Evolutionary conservation across 1,284 basidiomycete species (phyloP), one percentile per base, ranked within the genome.

Genomic region (Rhodotorula sp.): DNA sequence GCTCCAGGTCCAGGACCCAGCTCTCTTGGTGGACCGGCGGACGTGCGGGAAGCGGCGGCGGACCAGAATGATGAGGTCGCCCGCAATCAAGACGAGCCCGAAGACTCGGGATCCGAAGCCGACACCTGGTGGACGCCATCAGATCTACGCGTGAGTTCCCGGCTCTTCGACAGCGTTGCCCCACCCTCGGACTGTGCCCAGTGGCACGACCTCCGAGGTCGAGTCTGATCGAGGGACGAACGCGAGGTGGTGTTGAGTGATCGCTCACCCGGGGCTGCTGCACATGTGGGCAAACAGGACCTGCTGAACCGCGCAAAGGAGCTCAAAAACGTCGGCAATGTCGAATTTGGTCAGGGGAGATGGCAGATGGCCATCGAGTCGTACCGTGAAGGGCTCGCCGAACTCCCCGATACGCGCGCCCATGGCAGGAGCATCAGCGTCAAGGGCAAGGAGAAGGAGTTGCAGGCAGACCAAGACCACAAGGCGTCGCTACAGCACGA

Each of bases 341-440:
- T 56, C 16, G 49, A 65, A 26, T 77, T 75, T 31, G 74, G 71
- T 5, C 67, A 68, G n/a, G 69, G 69, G 2, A 56, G 67, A 2
- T 73, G 64, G 65, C 65, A 75, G 52, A n/a, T 51, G 5, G 76
- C 76, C 4, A 62, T 77, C 43, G 71, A 48, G 31, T 67, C 63
- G 26, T 77, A 77, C 65, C 63, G 68, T 7, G 63, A 75, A 21
- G 76, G 62, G 8, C 57, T 77, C 2, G 68, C 46, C 8, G 70
- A 75, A 51, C 65, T 77, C n/a, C 74, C 75, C 10, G 68, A 39
- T 57, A 14, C 56, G 65, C 58, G 59, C 67, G 8, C 18, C 18
- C 43, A 57, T 31, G 20, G 21, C 16, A 6, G 51, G 6, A 15
- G 29, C 10, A 46, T 3, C 16, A 67, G 54, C 54, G 10, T 62